Percentiles rank a stretch among this genome's conserved stretches.
These are phyloP conservation scores for Juglanconis oblonga DNA, from an alignment of 2,329 filamentous ascomycete genomes.

Conservation along the genomic window DNA sequence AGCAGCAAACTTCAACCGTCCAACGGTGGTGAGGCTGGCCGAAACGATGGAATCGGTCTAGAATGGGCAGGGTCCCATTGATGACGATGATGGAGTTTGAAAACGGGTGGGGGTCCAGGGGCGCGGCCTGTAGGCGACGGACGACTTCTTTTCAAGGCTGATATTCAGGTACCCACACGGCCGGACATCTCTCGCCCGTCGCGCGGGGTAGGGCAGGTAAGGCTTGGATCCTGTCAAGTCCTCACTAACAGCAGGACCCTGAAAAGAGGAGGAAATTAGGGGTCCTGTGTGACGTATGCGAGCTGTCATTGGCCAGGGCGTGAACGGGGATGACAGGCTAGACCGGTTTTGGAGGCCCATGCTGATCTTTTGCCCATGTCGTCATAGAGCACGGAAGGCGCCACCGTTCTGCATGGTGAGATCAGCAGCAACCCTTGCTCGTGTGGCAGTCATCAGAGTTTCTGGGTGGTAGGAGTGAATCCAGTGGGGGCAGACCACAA, in stretches of 20 bases:
- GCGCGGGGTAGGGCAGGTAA: background rate
- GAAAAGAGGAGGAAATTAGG: background rate
- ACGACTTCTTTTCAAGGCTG: background rate
- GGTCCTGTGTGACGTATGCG: background rate
- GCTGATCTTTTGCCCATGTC: constrained; percentile 11
- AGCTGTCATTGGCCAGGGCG: background rate
- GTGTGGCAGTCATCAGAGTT: background rate
- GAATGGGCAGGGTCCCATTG: constrained; percentile 13
- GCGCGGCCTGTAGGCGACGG: background rate
- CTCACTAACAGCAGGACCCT: constrained; percentile 1
- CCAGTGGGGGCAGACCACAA: too few species aligned
- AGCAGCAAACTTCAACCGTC: too few species aligned
- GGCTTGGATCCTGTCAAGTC: background rate
- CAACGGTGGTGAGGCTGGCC: background rate
- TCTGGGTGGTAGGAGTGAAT: too few species aligned
- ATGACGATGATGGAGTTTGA: constrained; percentile 17
- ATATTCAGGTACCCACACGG: background rate
- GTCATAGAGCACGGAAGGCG: constrained; percentile 8
- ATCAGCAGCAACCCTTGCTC: background rate
- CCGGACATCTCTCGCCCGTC: background rate
- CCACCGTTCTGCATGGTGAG: background rate
- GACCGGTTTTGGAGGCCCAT: background rate
- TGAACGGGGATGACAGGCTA: constrained; percentile 8
- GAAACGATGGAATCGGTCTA: constrained; percentile 15
- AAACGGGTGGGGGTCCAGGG: background rate